A percentile compares a stretch with the other conserved stretches of the same genome.
Evolutionary conservation across 2,329 filamentous ascomycete genomes (phyloP).

Genomic region (Aspergillus viridinutans): DNA sequence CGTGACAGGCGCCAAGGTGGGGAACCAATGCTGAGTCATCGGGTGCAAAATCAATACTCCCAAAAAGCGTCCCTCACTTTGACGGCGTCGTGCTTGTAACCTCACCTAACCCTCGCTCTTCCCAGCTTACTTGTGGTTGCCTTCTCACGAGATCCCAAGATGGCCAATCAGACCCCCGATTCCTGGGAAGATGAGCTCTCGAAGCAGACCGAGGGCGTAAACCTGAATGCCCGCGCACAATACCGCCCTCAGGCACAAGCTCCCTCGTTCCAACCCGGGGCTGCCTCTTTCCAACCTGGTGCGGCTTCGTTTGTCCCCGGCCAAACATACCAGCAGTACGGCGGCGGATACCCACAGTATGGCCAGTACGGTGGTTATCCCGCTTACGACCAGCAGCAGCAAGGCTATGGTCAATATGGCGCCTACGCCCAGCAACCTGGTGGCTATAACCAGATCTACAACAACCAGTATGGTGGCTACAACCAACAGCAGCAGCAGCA

Average conservation of each 20-base stretch:
- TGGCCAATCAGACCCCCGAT: conserved; percentile 74
- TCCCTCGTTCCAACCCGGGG: conserved; percentile 61
- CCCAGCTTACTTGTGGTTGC: conserved; percentile 9
- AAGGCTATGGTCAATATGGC: conserved; percentile 42
- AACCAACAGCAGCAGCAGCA: conserved; percentile 33
- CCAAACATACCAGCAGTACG: conserved; percentile 61
- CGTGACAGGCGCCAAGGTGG: conserved; percentile 9
- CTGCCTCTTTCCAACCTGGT: conserved; percentile 60
- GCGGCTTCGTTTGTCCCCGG: conserved; percentile 70
- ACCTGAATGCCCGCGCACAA: conserved; percentile 61
- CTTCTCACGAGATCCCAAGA: conserved; percentile 41
- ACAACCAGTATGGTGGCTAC: conserved; percentile 60
- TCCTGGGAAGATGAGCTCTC: conserved; percentile 93
- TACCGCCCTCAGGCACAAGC: conserved; percentile 47
- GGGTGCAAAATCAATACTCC: conserved; percentile 23
- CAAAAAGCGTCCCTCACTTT: conserved; percentile 24
- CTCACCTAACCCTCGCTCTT: conserved; percentile 1
- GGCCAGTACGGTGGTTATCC: conserved; percentile 48
- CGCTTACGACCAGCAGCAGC: conserved; percentile 50
- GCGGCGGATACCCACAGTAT: conserved; percentile 50
- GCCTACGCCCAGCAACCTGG: conserved; percentile 39
- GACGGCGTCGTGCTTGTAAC: conserved; percentile 3
- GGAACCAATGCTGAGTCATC: conserved; percentile 26
- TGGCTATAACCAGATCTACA: conserved; percentile 38
- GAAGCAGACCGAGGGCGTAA: conserved; percentile 71